These are phyloP conservation scores for Umbellularia californica DNA, from an alignment of 164 flowering plant species.

Conservation along the genomic window DNA sequence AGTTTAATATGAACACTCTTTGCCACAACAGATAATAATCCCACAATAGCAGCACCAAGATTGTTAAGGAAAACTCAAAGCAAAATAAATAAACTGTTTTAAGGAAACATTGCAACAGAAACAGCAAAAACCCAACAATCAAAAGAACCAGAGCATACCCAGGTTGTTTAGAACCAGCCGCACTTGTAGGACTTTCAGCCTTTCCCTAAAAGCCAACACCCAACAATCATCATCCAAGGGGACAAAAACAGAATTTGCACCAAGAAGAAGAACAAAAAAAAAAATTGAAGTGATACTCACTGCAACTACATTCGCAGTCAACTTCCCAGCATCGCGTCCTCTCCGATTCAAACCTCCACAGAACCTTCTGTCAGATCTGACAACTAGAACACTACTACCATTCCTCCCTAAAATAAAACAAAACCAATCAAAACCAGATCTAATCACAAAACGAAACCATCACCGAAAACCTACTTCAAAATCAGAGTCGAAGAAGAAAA, in stretches of 20 bases:
- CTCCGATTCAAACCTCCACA: conserved; percentile 14
- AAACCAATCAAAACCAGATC: conserved; percentile 7
- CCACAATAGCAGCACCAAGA: too few species aligned
- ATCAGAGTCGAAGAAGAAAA: background rate
- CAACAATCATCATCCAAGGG: background rate
- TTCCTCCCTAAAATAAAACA: conserved; percentile 34
- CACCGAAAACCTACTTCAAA: background rate
- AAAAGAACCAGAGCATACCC: conserved; percentile 34
- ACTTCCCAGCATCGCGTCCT: conserved; percentile 19
- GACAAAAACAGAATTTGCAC: background rate
- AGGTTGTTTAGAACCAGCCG: conserved; percentile 35
- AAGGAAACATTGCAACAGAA: background rate
- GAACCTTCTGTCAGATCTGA: conserved; percentile 39
- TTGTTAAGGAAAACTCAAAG: too few species aligned
- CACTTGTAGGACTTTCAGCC: conserved; percentile 29
- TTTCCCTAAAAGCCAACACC: conserved; percentile 29
- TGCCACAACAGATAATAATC: too few species aligned
- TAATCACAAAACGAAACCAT: background rate
- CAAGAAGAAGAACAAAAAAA: background rate
- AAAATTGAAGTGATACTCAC: conserved; percentile 22
- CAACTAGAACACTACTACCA: conserved; percentile 21
- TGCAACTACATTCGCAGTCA: conserved; percentile 55
- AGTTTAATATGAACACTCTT: too few species aligned
- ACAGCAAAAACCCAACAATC: background rate
- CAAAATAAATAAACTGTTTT: background rate